phyloP scores from a whole-genome alignment of 345 rosid species.

The Hypericum perforatum region DNA sequence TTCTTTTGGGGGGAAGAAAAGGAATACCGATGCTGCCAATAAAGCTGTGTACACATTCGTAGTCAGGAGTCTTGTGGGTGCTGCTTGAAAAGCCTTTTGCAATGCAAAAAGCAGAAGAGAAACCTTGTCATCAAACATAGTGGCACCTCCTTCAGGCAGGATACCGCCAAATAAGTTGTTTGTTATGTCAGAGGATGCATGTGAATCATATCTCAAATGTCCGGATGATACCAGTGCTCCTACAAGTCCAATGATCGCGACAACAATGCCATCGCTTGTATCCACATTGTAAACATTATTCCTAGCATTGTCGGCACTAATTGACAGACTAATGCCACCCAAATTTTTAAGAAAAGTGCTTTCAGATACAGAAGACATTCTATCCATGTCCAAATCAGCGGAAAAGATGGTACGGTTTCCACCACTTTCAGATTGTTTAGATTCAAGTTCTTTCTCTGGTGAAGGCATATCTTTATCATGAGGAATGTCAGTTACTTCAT shows the following conservation, averaged over 20 bases:
- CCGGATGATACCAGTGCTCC: constrained; percentile 80
- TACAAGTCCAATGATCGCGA: constrained; percentile 75
- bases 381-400: constrained; percentile 33
- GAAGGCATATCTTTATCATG: constrained; percentile 20
- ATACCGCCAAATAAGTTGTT: constrained; percentile 57
- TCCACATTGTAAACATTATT: constrained; percentile 88
- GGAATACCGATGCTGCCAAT: constrained; percentile 85
- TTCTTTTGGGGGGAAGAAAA: not conserved
- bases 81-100: constrained; percentile 89
- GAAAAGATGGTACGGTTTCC: constrained; percentile 30
- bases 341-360: constrained; percentile 39
- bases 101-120: constrained; percentile 82
- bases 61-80: constrained; percentile 88
- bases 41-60: constrained; percentile 73
- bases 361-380: constrained; percentile 59
- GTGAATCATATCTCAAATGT: constrained; percentile 58
- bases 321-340: constrained; percentile 94
- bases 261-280: constrained; percentile 77
- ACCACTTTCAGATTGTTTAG: constrained; percentile 24
- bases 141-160: constrained; percentile 57
- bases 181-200: constrained; percentile 42
- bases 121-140: constrained; percentile 96
- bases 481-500: constrained; percentile 28
- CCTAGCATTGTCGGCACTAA: constrained; percentile 91
- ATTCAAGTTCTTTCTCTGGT: constrained; percentile 28